A percentile compares a stretch with the other conserved stretches of the same genome.
These are phyloP conservation scores for Zygoascus tannicola DNA, from an alignment of 805 yeast species.

Conservation along the genomic window DNA sequence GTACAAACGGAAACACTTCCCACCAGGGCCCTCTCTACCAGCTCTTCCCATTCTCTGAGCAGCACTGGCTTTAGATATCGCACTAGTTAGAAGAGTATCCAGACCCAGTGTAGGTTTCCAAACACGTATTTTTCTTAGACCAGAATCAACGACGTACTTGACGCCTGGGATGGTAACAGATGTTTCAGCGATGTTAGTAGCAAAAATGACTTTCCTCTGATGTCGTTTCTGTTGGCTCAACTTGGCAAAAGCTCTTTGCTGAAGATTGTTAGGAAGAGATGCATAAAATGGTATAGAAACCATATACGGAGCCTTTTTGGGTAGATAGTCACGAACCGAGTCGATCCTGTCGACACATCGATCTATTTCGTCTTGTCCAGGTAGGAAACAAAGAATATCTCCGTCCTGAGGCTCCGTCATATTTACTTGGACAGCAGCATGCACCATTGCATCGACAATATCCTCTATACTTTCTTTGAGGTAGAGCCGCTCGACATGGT, in stretches of 20 bases:
- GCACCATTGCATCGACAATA: slow-evolving; percentile 68
- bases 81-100: slow-evolving; percentile 85
- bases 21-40: slow-evolving; percentile 91
- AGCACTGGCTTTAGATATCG: slow-evolving; percentile 91
- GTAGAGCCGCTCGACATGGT: slow-evolving; percentile 68
- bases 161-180: slow-evolving; percentile 95
- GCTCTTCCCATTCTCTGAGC: slow-evolving; percentile 97
- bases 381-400: slow-evolving; percentile 83
- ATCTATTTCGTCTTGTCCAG: slow-evolving; percentile 98
- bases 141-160: slow-evolving; percentile 85
- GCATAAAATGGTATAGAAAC: slow-evolving; percentile 86
- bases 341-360: slow-evolving; percentile 57
- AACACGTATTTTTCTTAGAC: slow-evolving; percentile 84
- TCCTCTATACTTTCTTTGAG: slow-evolving; percentile 62
- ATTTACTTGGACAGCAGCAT: slow-evolving; percentile 70
- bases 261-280: slow-evolving; percentile 79
- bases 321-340: slow-evolving; percentile 50
- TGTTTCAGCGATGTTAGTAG: slow-evolving; percentile 97
- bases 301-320: slow-evolving; percentile 64
- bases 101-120: slow-evolving; percentile 91
- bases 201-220: slow-evolving; percentile 77
- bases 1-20: slow-evolving; percentile 72
- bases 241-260: slow-evolving; percentile 66
- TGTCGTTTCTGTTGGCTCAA: slow-evolving; percentile 32
- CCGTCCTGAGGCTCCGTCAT: slow-evolving; percentile 65